Conservation (phyloP, 164 flowering plant genomes). For the Tetracentron sinense region DNA sequence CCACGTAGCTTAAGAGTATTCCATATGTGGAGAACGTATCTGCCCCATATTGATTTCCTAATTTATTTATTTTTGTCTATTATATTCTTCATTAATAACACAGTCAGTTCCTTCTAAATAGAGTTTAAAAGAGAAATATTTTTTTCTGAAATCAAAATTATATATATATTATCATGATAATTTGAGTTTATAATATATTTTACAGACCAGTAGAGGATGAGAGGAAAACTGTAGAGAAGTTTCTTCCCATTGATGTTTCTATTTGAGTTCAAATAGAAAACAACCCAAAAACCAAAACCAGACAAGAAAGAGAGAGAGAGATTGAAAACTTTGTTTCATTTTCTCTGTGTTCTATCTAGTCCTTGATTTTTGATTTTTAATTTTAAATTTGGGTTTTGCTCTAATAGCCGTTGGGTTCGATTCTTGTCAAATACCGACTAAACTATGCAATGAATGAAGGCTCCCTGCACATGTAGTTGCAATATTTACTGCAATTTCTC, state of each 20-base stretch:
- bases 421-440: no score
- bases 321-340: not conserved
- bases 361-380: not conserved
- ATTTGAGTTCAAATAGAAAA: not conserved
- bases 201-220: no score
- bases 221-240: not conserved
- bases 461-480: constrained; percentile 48
- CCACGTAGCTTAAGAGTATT: no score
- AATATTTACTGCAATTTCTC: constrained; percentile 47
- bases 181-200: not conserved
- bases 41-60: no score
- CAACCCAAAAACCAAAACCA: not conserved
- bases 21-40: no score
- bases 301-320: not conserved
- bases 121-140: not conserved
- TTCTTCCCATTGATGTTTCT: not conserved
- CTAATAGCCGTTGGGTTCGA: not conserved
- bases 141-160: no score
- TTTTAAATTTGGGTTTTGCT: no score
- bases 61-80: no score
- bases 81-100: no score
- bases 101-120: no score
- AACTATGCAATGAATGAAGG: constrained; percentile 47
- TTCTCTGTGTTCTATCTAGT: not conserved
- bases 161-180: not conserved